These are phyloP conservation scores for Lecanoromycetidae sp. DNA, from an alignment of 2,329 filamentous ascomycete genomes.

Conservation along the genomic window DNA sequence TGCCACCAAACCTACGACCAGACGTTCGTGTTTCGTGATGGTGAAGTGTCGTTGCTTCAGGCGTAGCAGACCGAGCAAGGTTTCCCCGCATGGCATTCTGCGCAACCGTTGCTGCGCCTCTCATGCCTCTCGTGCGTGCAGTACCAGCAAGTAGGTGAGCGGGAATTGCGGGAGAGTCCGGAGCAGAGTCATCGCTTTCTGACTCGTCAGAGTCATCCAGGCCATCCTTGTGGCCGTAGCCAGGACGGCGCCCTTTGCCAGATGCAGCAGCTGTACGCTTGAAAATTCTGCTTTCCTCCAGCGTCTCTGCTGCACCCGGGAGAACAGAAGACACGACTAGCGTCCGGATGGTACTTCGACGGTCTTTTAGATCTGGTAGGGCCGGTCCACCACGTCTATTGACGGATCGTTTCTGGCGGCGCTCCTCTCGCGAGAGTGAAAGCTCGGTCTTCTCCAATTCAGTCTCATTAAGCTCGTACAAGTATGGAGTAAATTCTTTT, in stretches of 20 bases:
- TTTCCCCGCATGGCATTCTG: conserved; percentile 74
- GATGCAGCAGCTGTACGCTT: conserved; percentile 56
- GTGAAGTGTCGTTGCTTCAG: conserved; percentile 56
- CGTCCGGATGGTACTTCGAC: conserved; percentile 84
- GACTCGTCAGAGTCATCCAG: conserved; percentile 77
- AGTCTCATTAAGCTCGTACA: conserved; percentile 85
- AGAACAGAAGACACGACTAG: conserved; percentile 85
- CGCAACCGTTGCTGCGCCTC: conserved; percentile 74
- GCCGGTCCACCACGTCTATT: conserved; percentile 86
- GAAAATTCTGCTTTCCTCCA: conserved; percentile 79
- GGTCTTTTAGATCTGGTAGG: conserved; percentile 89
- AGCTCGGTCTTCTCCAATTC: conserved; percentile 85
- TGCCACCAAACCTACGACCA: conserved; percentile 42
- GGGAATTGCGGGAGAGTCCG: conserved; percentile 68
- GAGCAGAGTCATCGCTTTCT: conserved; percentile 76
- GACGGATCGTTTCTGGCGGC: conserved; percentile 87
- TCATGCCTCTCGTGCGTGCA: conserved; percentile 74
- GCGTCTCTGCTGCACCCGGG: conserved; percentile 65
- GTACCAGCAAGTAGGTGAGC: conserved; percentile 60
- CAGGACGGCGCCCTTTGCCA: conserved; percentile 45
- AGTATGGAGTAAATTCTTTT: conserved; percentile 84
- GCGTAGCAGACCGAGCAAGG: conserved; percentile 73
- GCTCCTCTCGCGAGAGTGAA: conserved; percentile 84
- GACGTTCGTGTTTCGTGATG: conserved; percentile 63
- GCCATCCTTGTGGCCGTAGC: conserved; percentile 44